Evolutionary conservation across 1,139 yeast species (phyloP).

Genomic region (Arxiozyma heterogenica): DNA sequence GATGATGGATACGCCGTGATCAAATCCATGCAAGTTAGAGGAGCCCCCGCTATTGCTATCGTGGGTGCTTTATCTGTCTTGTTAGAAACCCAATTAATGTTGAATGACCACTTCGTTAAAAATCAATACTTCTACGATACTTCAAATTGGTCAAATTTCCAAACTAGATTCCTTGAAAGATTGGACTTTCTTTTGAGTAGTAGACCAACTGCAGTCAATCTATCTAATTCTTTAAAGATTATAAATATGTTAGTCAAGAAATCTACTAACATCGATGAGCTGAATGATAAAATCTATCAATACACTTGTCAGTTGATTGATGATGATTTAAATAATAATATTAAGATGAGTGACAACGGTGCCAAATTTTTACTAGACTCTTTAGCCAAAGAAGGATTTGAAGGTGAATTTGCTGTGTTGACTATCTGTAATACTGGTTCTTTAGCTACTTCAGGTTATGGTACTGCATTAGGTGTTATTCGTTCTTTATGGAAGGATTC

Average conservation of each 20-base stretch:
- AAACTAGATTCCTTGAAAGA: constrained; percentile 35
- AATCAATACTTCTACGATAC: constrained; percentile 32
- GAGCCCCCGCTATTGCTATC: constrained; percentile 97
- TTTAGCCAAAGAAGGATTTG: constrained; percentile 41
- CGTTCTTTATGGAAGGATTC: constrained; percentile 54
- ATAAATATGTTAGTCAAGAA: constrained; percentile 38
- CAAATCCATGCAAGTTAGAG: constrained; percentile 87
- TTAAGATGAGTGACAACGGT: constrained; percentile 73
- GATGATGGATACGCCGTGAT: constrained; percentile 77
- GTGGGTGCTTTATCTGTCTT: constrained; percentile 85
- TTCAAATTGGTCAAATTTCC: constrained; percentile 25
- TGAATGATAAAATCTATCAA: constrained; percentile 36
- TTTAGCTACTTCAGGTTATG: constrained; percentile 93
- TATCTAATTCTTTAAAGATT: constrained; percentile 66
- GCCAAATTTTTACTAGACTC: constrained; percentile 50
- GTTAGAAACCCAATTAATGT: constrained; percentile 44
- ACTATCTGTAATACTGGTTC: constrained; percentile 88
- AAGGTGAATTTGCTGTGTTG: constrained; percentile 66
- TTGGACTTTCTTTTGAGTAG: constrained; percentile 64
- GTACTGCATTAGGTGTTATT: constrained; percentile 89
- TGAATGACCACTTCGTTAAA: constrained; percentile 17
- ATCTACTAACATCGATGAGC: constrained; percentile 23
- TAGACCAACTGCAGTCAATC: constrained; percentile 92
- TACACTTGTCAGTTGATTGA: constrained; percentile 56
- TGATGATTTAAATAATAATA: constrained; percentile 70